Percentiles rank a stretch among this genome's conserved stretches.
Evolutionary conservation across 257 asterid species (phyloP).

Genomic region (Nemophila menziesii): DNA sequence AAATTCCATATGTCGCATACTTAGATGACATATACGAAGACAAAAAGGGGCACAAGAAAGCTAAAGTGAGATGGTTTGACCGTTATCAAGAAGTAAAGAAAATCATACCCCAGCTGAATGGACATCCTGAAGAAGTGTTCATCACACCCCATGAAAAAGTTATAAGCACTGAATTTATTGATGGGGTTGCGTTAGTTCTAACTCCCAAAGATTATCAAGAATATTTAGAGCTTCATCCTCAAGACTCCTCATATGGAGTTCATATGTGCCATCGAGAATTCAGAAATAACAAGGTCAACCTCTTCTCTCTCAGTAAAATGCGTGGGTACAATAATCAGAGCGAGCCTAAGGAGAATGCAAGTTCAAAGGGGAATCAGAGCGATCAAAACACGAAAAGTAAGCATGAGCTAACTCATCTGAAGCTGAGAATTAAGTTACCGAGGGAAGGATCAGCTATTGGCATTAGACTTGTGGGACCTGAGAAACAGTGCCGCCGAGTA

Average conservation of each 20-base stretch:
- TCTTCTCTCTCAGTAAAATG: conserved; percentile 25
- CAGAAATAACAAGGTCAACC: conserved; percentile 14
- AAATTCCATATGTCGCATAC: conserved; percentile 31
- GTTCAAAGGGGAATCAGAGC: too few relatives aligned
- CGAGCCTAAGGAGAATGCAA: too few relatives aligned
- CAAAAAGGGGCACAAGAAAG: conserved; percentile 28
- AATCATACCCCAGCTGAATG: conserved; percentile 17
- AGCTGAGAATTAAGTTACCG: conserved; percentile 17
- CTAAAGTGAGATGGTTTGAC: conserved; percentile 26
- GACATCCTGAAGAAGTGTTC: conserved; percentile 40
- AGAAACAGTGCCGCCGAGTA: too few relatives aligned
- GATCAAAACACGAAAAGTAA: conserved; percentile 9
- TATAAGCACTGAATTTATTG: conserved; percentile 25
- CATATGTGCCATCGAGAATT: conserved; percentile 33
- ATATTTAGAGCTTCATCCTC: conserved; percentile 22
- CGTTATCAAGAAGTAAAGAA: conserved; percentile 23
- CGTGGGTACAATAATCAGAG: conserved; percentile 47
- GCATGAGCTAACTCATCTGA: conserved; percentile 14
- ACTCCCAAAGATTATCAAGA: conserved; percentile 33
- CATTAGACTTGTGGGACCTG: too few relatives aligned
- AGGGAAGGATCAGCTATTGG: conserved; percentile 4
- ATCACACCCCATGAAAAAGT: conserved; percentile 27
- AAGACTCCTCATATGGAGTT: conserved; percentile 14
- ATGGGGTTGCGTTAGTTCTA: conserved; percentile 31
- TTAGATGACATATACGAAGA: conserved; percentile 53